A percentile compares a stretch with the other conserved stretches of the same genome.
Conservation (phyloP, 495 filamentous ascomycete species). For the Neurospora tetrasperma region DNA sequence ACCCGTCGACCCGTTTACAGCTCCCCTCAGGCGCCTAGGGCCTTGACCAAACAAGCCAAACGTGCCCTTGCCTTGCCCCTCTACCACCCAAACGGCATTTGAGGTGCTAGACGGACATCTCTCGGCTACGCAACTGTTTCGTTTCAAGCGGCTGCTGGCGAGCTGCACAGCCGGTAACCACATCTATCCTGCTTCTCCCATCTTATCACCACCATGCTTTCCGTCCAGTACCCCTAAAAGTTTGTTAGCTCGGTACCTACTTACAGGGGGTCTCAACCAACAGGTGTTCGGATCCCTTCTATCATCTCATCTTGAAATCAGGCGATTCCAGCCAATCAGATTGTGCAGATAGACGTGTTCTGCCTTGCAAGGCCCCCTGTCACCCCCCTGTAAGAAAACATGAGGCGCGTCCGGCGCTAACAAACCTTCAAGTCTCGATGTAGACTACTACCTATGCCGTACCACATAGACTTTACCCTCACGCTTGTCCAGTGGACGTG, state of each 20-base stretch:
- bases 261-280: no score
- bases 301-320: no score
- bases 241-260: no score
- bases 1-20: not conserved
- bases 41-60: not conserved
- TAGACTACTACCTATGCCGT: not conserved
- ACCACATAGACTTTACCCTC: not conserved
- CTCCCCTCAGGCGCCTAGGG: not conserved
- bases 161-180: slow-evolving; percentile 21
- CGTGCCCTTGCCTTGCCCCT: not conserved
- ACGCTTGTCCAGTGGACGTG: not conserved
- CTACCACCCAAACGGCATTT: not conserved
- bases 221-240: not conserved
- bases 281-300: no score
- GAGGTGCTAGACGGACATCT: not conserved
- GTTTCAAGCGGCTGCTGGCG: slow-evolving; percentile 15
- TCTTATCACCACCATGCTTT: not conserved
- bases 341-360: no score
- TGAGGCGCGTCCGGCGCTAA: no score
- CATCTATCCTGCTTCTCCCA: not conserved
- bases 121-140: not conserved
- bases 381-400: no score
- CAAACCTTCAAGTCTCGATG: no score
- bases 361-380: no score
- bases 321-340: no score